A percentile compares a stretch with the other conserved stretches of the same genome.
phyloP scores from a whole-genome alignment of 176 grass and related monocot species.

The Oryza meridionalis region DNA sequence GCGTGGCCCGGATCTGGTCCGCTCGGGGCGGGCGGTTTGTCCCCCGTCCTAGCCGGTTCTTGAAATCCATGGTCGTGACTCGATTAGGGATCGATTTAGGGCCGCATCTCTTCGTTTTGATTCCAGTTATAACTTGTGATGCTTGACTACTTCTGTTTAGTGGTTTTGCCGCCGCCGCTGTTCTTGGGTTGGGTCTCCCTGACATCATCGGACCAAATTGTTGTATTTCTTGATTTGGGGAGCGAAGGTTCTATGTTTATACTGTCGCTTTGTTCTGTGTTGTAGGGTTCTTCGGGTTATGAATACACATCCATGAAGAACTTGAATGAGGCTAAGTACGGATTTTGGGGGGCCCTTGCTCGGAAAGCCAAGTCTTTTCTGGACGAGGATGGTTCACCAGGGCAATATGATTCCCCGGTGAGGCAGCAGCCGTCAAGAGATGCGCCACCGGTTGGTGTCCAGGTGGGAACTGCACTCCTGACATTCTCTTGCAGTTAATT shows the following conservation, averaged over 20 bases:
- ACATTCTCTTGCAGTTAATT: slow-evolving; percentile 27
- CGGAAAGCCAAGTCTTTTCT: slow-evolving; percentile 88
- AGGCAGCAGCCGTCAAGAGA: slow-evolving; percentile 46
- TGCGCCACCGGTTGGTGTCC: slow-evolving; percentile 39
- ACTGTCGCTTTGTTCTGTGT: background rate
- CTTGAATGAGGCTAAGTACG: slow-evolving; percentile 86
- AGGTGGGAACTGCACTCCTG: slow-evolving; percentile 49
- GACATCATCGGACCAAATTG: background rate
- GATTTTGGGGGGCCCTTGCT: slow-evolving; percentile 80
- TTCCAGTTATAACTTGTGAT: slow-evolving; percentile 9
- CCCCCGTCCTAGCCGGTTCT: background rate
- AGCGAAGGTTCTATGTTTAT: background rate
- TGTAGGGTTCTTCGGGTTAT: slow-evolving; percentile 65
- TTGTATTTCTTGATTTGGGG: background rate
- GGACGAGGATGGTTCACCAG: slow-evolving; percentile 68
- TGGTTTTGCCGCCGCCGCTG: background rate
- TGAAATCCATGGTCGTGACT: background rate
- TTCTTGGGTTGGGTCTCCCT: background rate
- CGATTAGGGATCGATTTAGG: background rate
- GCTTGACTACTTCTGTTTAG: slow-evolving; percentile 14
- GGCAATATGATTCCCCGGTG: slow-evolving; percentile 45
- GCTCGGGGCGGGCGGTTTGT: slow-evolving; percentile 14
- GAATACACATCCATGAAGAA: slow-evolving; percentile 89
- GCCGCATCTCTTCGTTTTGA: background rate
- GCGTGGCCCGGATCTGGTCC: slow-evolving; percentile 50